A percentile compares a stretch with the other conserved stretches of the same genome.
Evolutionary conservation across 306 rosid species (phyloP).

Genomic region (Dalbergia oliveri): DNA sequence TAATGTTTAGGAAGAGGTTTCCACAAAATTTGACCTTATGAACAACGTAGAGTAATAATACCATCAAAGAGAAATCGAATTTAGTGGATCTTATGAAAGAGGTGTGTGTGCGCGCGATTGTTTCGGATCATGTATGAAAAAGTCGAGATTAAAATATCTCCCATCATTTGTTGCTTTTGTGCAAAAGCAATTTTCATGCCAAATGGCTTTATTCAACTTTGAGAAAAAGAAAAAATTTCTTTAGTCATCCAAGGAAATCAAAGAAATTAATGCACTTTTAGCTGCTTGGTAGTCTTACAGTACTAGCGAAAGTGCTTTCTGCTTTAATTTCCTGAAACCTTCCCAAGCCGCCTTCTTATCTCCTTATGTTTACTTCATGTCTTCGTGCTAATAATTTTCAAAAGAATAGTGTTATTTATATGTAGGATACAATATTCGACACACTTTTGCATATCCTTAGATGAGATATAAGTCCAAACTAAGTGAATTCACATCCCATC

Average conservation of each 20-base stretch:
- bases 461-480: too few relatives aligned
- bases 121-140: background rate
- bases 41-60: background rate
- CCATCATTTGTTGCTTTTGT: background rate
- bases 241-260: background rate
- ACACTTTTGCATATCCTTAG: too few relatives aligned
- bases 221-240: background rate
- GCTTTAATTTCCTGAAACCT: background rate
- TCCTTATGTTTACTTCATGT: slow-evolving; percentile 15
- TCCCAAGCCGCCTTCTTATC: background rate
- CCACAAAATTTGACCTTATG: too few relatives aligned
- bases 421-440: too few relatives aligned
- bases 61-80: too few relatives aligned
- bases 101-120: background rate
- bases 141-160: background rate
- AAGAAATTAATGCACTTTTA: background rate
- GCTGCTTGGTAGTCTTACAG: background rate
- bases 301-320: background rate
- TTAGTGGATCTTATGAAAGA: background rate
- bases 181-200: background rate
- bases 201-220: background rate
- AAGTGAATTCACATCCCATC: too few relatives aligned
- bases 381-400: background rate
- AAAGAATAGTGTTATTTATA: too few relatives aligned
- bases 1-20: background rate